These are phyloP conservation scores for Gypsophila paniculata DNA, from an alignment of 179 eudicot genomes.

Conservation along the genomic window DNA sequence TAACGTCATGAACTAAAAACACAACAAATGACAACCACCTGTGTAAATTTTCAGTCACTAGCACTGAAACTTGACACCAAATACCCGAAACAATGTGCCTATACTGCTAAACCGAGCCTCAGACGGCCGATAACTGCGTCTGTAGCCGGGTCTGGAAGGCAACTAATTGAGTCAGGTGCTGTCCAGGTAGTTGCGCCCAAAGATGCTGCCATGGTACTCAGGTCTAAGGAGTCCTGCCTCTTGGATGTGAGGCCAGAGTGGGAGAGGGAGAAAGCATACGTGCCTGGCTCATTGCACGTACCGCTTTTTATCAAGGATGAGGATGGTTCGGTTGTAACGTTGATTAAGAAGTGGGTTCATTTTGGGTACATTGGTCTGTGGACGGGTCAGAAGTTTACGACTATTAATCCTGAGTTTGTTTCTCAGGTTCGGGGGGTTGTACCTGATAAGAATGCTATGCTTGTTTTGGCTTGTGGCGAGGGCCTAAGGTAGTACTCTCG, in stretches of 20 bases:
- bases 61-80: constrained; percentile 20
- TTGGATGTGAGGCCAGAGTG: constrained; percentile 80
- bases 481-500: constrained; percentile 60
- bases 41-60: constrained; percentile 33
- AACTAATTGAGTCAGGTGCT: constrained; percentile 57
- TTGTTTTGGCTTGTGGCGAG: constrained; percentile 89
- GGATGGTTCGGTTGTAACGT: constrained; percentile 56
- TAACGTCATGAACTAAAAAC: background rate
- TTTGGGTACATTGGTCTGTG: constrained; percentile 91
- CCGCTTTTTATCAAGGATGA: constrained; percentile 67
- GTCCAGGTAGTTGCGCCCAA: constrained; percentile 50
- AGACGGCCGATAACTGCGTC: constrained; percentile 34
- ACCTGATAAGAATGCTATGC: constrained; percentile 58
- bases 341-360: constrained; percentile 91
- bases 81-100: constrained; percentile 8
- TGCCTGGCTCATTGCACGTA: constrained; percentile 69
- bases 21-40: constrained; percentile 43
- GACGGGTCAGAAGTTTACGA: constrained; percentile 85
- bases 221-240: constrained; percentile 49
- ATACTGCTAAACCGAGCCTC: constrained; percentile 8
- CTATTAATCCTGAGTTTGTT: constrained; percentile 67
- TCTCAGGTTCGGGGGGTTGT: constrained; percentile 44
- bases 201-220: constrained; percentile 52
- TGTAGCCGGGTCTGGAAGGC: constrained; percentile 41
- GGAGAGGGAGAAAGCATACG: constrained; percentile 82